Evolutionary conservation across 306 rosid species (phyloP), one percentile per base, ranked within the genome.

Genomic region (Quercus dentata): DNA sequence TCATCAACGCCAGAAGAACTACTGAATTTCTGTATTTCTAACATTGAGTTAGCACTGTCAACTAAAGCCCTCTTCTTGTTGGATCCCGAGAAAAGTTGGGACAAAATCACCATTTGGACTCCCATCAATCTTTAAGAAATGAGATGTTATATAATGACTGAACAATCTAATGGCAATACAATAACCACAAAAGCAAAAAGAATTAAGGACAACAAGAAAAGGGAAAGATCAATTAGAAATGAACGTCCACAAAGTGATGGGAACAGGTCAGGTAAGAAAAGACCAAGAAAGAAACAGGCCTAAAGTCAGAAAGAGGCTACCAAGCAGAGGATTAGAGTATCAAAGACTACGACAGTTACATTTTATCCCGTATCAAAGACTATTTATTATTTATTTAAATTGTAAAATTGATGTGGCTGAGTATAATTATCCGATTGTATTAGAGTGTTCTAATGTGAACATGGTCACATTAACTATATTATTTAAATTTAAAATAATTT

Each of bases 61-160:
- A 62, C 74, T 78, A 90, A 80, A 81, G 85, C 77, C 81, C 91
- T 91, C 89, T 81, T 90, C 75, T 83, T 88, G 28, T 28, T 75
- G 20, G 51, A 41, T 27, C 82, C 97, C 89, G 90, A 72, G 46
- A 76, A 72, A 83, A 87, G 46, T 57, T 81, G 79, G 78, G 74
- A 81, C 74, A 20, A 41, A 71, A 75, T 81, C 74, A 72, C 65
- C 69, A 56, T 44, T 73, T 74, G 57, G 46, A 49, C 75, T 74
- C 63, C 62, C 41, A 54, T 5, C 28, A 30, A 57, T 49, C 75
- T 38, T 74, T 35, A 56, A 57, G 73, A 76, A 31, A 71, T 72
- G 63, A 71, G 6, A 30, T 17, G 31, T 11, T 59, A 59, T 59
- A 59, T 8, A 20, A 38, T 59, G 33, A 59, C 18, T 21, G 28